Evolutionary conservation across 2,329 filamentous ascomycete species (phyloP).

Genomic region (Podosphaera xanthii): DNA sequence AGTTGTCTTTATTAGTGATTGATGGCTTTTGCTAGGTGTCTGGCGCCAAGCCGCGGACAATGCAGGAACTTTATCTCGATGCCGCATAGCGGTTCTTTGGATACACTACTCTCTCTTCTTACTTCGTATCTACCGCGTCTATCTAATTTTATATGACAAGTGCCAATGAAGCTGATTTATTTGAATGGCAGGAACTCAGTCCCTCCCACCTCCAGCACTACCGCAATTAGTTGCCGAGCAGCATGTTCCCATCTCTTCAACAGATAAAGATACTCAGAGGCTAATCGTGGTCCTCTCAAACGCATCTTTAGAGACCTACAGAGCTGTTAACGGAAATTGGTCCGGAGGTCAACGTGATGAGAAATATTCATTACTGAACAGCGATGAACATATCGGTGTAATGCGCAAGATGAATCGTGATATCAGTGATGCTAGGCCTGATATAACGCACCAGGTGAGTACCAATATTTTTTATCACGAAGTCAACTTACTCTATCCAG

Average conservation of each 20-base stretch:
- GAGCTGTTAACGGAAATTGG: slow-evolving; percentile 44
- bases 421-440: slow-evolving; percentile 89
- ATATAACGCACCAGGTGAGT: slow-evolving; percentile 93
- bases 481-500: slow-evolving; percentile 24
- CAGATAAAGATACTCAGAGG: slow-evolving; percentile 75
- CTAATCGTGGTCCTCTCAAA: slow-evolving; percentile 93
- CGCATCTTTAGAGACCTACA: slow-evolving; percentile 94
- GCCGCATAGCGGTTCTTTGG: neutral
- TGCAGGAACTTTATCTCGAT: neutral
- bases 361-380: slow-evolving; percentile 94
- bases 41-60: neutral
- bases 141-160: neutral
- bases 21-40: neutral
- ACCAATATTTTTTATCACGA: slow-evolving; percentile 8
- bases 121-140: neutral
- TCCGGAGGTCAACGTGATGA: slow-evolving; percentile 47
- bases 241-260: slow-evolving; percentile 57
- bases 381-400: slow-evolving; percentile 94
- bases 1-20: neutral
- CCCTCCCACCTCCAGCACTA: slow-evolving; percentile 72
- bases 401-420: slow-evolving; percentile 99
- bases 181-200: slow-evolving; percentile 55
- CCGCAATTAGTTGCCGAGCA: slow-evolving; percentile 89
- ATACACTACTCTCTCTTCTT: neutral
- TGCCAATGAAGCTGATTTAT: slow-evolving; percentile 7